Evolutionary conservation across 768 basidiomycete species (phyloP).

Genomic region (Candolleomyces eurysporus): DNA sequence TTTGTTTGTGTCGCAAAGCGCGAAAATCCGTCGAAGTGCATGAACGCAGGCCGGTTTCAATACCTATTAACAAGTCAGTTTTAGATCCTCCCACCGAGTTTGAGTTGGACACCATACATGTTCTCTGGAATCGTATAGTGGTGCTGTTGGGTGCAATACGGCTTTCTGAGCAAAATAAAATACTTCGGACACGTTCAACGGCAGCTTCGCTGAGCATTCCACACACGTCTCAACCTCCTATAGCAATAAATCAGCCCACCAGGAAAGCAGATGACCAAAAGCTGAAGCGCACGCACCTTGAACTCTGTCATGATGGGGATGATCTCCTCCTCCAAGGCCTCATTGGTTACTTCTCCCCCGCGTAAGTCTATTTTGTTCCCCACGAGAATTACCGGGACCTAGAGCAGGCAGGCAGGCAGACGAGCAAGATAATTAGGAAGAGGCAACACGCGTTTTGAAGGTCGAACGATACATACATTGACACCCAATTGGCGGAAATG

Average conservation of each 20-base stretch:
- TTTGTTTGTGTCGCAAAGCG: constrained; percentile 92
- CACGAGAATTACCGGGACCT: constrained; percentile 96
- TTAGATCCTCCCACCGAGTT: constrained; percentile 2
- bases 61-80: constrained; percentile 45
- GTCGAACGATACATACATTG: constrained; percentile 59
- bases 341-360: constrained; percentile 90
- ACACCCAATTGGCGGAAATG: constrained; percentile 93
- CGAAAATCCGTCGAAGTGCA: constrained; percentile 92
- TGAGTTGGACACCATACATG: constrained; percentile 55
- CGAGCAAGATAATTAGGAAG: not conserved
- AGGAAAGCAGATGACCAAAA: constrained; percentile 1
- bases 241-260: constrained; percentile 11
- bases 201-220: constrained; percentile 90
- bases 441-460: not conserved
- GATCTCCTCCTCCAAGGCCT: constrained; percentile 93
- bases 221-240: constrained; percentile 99
- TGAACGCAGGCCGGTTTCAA: constrained; percentile 90
- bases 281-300: constrained; percentile 58
- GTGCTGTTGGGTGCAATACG: constrained; percentile 94
- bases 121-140: constrained; percentile 93
- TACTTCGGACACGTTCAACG: constrained; percentile 92
- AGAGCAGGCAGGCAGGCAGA: not conserved
- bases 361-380: constrained; percentile 98
- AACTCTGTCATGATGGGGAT: constrained; percentile 98
- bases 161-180: constrained; percentile 99